phyloP scores from a whole-genome alignment of 2,329 filamentous ascomycete genomes.

The Salinomyces thailandicus region DNA sequence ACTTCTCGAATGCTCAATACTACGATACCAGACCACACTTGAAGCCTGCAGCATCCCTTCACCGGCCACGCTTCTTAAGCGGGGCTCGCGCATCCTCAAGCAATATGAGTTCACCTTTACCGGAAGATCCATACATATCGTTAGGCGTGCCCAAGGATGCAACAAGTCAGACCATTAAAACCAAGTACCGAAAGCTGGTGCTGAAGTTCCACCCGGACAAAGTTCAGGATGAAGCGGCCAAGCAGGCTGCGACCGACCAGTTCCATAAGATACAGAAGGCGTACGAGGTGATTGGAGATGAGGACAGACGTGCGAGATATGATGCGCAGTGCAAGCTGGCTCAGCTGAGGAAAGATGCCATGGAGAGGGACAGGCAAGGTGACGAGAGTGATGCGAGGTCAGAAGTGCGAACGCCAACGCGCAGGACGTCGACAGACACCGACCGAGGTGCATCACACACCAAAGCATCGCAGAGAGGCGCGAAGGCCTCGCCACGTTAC shows the following conservation, averaged over 20 bases:
- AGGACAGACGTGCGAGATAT: constrained; percentile 60
- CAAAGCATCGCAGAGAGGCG: constrained; percentile 11
- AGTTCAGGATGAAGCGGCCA: constrained; percentile 58
- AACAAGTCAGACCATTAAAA: constrained; percentile 70
- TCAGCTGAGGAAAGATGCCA: constrained; percentile 49
- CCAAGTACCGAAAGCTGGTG: constrained; percentile 82
- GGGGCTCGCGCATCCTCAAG: background rate
- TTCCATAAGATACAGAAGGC: constrained; percentile 90
- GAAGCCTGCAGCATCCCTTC: background rate
- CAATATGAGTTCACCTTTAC: constrained; percentile 20
- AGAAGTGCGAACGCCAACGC: constrained; percentile 14
- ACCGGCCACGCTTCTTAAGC: background rate
- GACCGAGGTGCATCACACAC: constrained; percentile 20
- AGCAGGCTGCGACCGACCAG: constrained; percentile 69
- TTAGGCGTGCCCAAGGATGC: constrained; percentile 63
- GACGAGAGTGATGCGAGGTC: background rate
- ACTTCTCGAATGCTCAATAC: background rate
- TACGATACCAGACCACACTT: background rate
- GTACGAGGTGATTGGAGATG: constrained; percentile 81
- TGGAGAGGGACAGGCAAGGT: constrained; percentile 27
- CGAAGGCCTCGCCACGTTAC: constrained; percentile 16
- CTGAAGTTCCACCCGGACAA: constrained; percentile 67
- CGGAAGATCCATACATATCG: constrained; percentile 73
- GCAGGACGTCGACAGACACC: constrained; percentile 22
- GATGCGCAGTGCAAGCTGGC: constrained; percentile 63